Percentiles rank a stretch among this genome's conserved stretches.
These are phyloP conservation scores for Botrytis byssoidea DNA, from an alignment of 2,329 filamentous ascomycete species.

Conservation along the genomic window DNA sequence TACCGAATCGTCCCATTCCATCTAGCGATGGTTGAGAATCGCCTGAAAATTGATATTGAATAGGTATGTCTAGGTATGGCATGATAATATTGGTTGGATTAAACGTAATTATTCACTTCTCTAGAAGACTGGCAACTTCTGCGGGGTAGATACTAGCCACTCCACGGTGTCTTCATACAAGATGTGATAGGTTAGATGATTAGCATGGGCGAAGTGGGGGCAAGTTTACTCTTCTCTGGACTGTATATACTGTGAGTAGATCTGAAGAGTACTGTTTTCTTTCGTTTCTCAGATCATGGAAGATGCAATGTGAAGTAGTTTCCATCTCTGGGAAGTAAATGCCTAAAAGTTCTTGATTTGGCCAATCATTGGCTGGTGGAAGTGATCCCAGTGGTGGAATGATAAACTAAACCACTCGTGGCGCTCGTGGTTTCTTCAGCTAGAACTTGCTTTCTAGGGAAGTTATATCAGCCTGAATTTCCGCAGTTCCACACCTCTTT, in stretches of 20 bases:
- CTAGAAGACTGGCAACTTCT: neutral
- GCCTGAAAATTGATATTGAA: neutral
- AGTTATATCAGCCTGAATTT: neutral
- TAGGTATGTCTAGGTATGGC: neutral
- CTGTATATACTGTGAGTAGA: too few relatives aligned
- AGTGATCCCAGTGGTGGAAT: too few relatives aligned
- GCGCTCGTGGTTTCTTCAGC: neutral
- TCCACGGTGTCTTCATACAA: neutral
- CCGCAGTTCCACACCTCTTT: neutral
- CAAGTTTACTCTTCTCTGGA: too few relatives aligned
- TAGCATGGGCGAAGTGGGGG: too few relatives aligned
- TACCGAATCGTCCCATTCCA: neutral
- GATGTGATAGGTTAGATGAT: neutral
- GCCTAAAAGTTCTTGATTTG: too few relatives aligned
- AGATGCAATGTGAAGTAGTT: too few relatives aligned
- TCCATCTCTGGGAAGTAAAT: too few relatives aligned
- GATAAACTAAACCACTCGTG: neutral
- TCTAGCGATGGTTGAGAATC: neutral
- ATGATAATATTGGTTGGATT: neutral
- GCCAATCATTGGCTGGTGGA: too few relatives aligned
- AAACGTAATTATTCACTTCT: neutral
- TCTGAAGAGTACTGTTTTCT: too few relatives aligned
- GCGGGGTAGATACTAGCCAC: neutral
- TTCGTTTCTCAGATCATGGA: too few relatives aligned
- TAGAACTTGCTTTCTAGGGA: rapidly evolving